Conservation (phyloP, 192 early-diverging fungal genomes). For the Chytriomyces confervae region DNA sequence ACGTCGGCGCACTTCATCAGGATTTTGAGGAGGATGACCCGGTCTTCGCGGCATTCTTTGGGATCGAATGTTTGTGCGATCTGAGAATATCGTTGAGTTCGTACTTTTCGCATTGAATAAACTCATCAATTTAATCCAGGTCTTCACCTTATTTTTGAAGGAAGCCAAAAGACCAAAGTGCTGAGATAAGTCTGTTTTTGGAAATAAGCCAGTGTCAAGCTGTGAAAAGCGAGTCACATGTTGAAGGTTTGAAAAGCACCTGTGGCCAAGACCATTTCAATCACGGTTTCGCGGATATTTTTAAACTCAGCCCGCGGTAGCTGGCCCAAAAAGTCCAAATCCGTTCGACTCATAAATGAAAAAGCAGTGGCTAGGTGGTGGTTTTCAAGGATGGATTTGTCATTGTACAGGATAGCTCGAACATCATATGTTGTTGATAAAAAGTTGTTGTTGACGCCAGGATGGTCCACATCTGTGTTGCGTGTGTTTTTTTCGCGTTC, state of each 20-base stretch:
- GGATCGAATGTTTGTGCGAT: constrained; percentile 47
- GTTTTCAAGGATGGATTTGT: constrained; percentile 61
- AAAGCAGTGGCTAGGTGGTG: constrained; percentile 58
- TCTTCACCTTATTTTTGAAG: constrained; percentile 59
- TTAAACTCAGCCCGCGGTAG: constrained; percentile 45
- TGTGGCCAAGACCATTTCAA: constrained; percentile 65
- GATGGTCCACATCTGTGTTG: constrained; percentile 58
- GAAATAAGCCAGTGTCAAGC: not conserved
- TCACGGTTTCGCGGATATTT: constrained; percentile 44
- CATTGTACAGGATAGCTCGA: constrained; percentile 60
- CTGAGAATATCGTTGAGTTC: constrained; percentile 4
- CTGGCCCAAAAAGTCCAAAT: constrained; percentile 51
- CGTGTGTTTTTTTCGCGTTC: too few species aligned
- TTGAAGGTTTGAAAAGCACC: constrained; percentile 50
- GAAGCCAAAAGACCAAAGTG: constrained; percentile 55
- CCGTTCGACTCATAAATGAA: constrained; percentile 38
- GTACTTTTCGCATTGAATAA: too few species aligned
- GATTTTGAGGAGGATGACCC: constrained; percentile 54
- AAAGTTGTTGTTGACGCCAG: constrained; percentile 62
- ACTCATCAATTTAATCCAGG: not conserved
- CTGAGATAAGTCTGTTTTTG: constrained; percentile 47
- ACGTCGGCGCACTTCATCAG: constrained; percentile 65
- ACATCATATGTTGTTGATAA: constrained; percentile 47
- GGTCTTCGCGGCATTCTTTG: constrained; percentile 52
- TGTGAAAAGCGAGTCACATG: not conserved